phyloP scores from a whole-genome alignment of 129 eudicot genomes.

The Flaveria bidentis region DNA sequence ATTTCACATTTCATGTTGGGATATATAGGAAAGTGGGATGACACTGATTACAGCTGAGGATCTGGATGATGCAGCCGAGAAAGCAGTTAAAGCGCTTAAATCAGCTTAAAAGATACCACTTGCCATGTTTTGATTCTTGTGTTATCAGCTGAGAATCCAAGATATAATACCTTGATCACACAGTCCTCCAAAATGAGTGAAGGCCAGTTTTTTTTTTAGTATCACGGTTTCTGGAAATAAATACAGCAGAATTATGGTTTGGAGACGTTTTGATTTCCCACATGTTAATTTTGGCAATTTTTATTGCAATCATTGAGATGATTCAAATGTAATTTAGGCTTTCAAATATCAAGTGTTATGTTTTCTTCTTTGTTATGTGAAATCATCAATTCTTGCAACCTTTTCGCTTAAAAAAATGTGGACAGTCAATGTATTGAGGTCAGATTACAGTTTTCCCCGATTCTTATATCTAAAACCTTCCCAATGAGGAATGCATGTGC shows the following conservation, averaged over 20 bases:
- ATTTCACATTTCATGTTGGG: background rate
- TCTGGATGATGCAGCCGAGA: constrained; percentile 95
- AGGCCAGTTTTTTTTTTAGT: background rate
- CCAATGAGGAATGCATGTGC: too few relatives aligned
- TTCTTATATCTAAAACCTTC: too few relatives aligned
- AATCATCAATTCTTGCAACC: background rate
- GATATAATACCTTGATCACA: constrained; percentile 6
- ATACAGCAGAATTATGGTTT: constrained; percentile 8
- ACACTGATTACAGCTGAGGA: constrained; percentile 87
- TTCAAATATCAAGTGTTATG: background rate
- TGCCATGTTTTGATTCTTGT: constrained; percentile 4
- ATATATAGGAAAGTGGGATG: constrained; percentile 88
- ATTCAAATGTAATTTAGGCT: background rate
- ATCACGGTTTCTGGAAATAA: constrained; percentile 26
- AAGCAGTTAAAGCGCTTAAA: constrained; percentile 74
- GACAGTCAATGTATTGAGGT: too few relatives aligned
- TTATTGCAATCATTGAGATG: background rate
- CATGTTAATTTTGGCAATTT: background rate
- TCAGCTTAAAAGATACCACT: constrained; percentile 17
- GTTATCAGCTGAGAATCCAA: background rate
- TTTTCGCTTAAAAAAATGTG: background rate
- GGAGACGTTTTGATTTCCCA: background rate
- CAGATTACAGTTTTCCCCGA: too few relatives aligned
- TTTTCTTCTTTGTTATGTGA: constrained; percentile 38
- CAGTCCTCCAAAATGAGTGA: constrained; percentile 13